phyloP scores from a whole-genome alignment of 345 rosid genomes.

The Moricandia moricandioides region DNA sequence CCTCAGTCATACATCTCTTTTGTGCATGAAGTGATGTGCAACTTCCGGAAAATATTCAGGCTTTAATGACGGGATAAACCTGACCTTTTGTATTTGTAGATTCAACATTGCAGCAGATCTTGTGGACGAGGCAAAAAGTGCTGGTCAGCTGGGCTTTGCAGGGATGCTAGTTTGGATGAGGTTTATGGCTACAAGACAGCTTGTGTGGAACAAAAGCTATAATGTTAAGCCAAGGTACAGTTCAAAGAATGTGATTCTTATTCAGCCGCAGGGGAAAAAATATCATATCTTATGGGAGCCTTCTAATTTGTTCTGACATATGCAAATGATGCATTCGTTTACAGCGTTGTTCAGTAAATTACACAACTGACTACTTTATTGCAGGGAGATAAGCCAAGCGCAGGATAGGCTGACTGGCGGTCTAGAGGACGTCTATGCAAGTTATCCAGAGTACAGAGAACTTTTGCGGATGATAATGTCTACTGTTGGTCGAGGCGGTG shows the following conservation, averaged over 20 bases:
- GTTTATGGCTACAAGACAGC: constrained; percentile 99
- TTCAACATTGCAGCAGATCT: constrained; percentile 96
- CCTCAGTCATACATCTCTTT: constrained; percentile 2
- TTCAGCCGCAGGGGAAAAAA: neutral
- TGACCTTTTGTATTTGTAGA: constrained; percentile 37
- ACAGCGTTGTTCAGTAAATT: neutral
- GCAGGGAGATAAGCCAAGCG: constrained; percentile 95
- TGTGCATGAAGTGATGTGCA: constrained; percentile 13
- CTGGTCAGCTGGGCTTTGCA: constrained; percentile 77
- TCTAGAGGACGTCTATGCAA: constrained; percentile 63
- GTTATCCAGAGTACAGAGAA: constrained; percentile 66
- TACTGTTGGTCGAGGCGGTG: constrained; percentile 98
- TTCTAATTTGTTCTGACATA: constrained; percentile 4
- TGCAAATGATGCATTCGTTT: constrained; percentile 8
- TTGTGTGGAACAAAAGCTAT: constrained; percentile 97
- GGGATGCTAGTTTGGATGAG: constrained; percentile 99
- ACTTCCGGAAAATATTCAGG: neutral
- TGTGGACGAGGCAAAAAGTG: constrained; percentile 67
- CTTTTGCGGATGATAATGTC: constrained; percentile 84
- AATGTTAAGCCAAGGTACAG: constrained; percentile 96
- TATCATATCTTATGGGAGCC: constrained; percentile 4
- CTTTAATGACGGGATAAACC: neutral
- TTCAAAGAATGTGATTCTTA: constrained; percentile 18
- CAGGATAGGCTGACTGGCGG: constrained; percentile 89
- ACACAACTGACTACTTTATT: constrained; percentile 16